Evolutionary conservation across 1,284 basidiomycete genomes (phyloP).

Genomic region (Rhizoctonia solani): DNA sequence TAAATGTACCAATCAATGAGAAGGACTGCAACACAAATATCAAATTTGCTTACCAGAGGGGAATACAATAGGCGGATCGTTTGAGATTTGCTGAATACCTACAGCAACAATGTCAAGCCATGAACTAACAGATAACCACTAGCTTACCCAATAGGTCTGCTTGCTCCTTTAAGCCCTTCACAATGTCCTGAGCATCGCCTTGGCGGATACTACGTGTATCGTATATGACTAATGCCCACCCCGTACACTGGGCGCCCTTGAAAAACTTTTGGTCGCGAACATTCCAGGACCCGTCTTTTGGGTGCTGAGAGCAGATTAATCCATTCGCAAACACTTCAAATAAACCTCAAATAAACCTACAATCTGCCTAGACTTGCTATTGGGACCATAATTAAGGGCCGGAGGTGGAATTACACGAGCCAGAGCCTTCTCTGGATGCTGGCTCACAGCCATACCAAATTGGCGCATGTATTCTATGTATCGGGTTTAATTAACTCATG

Average conservation of each 20-base stretch:
- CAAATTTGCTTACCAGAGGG: constrained; percentile 3
- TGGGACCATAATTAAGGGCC: constrained; percentile 30
- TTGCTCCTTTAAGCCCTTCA: constrained; percentile 1
- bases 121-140: constrained; percentile 41
- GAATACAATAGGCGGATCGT: constrained; percentile 1
- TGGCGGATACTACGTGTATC: constrained; percentile 7
- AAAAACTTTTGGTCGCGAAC: constrained; percentile 3
- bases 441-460: constrained; percentile 35
- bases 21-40: too few relatives aligned
- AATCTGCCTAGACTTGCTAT: constrained; percentile 1
- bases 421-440: background rate
- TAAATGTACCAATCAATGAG: too few relatives aligned
- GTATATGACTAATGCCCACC: constrained; percentile 20
- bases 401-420: constrained; percentile 36
- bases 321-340: constrained; percentile 41
- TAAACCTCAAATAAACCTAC: background rate
- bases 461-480: constrained; percentile 29
- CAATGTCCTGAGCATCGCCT: background rate
- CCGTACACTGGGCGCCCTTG: background rate
- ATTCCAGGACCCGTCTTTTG: constrained; percentile 19
- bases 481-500: background rate
- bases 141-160: constrained; percentile 16
- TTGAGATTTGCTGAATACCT: constrained; percentile 11
- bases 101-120: constrained; percentile 65
- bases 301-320: constrained; percentile 62